phyloP scores from a whole-genome alignment of 306 rosid species.

The Adenanthera pavonina region DNA sequence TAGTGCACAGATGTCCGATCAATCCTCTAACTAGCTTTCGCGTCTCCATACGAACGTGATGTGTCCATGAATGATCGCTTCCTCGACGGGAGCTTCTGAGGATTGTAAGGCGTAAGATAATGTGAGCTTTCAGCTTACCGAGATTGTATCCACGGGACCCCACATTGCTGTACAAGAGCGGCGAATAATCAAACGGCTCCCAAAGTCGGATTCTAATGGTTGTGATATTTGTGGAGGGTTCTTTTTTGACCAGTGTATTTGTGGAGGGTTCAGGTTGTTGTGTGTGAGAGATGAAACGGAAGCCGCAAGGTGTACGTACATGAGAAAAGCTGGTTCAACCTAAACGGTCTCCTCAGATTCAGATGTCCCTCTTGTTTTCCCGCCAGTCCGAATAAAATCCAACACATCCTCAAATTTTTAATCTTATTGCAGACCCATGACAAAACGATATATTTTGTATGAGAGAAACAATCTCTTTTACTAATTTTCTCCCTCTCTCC shows the following conservation, averaged over 20 bases:
- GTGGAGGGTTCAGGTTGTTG: too few relatives aligned
- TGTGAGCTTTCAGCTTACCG: constrained; percentile 55
- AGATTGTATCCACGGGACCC: constrained; percentile 66
- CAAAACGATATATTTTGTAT: too few relatives aligned
- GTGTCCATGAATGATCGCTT: constrained; percentile 70
- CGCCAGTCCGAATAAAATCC: constrained; percentile 48
- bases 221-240: constrained; percentile 79
- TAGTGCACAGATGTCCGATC: constrained; percentile 68
- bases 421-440: too few relatives aligned
- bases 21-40: constrained; percentile 62
- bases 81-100: constrained; percentile 64
- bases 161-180: constrained; percentile 69
- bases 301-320: constrained; percentile 72
- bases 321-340: constrained; percentile 62
- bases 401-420: too few relatives aligned
- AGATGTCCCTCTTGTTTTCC: constrained; percentile 68
- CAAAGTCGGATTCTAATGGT: constrained; percentile 43
- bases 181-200: constrained; percentile 70
- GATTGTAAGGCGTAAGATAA: constrained; percentile 51
- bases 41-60: constrained; percentile 79
- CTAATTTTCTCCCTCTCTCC: too few relatives aligned
- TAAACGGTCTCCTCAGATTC: constrained; percentile 70
- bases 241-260: too few relatives aligned
- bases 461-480: too few relatives aligned
- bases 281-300: constrained; percentile 74